Conservation (phyloP, 78 protist species). For the Polysphondylium violaceum region DNA sequence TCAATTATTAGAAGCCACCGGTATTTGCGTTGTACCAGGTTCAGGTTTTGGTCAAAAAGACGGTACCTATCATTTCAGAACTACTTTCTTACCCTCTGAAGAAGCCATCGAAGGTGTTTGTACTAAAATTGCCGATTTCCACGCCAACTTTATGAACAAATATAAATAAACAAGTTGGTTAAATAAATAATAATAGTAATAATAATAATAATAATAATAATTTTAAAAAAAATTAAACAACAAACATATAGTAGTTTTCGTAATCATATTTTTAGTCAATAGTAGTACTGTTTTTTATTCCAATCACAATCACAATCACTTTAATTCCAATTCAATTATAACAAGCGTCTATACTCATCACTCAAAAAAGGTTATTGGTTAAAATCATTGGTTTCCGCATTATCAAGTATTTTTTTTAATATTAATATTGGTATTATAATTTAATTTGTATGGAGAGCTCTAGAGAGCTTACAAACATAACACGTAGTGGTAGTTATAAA, state of each 20-base stretch:
- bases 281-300: neutral
- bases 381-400: too few species aligned
- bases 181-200: slow-evolving; percentile 1
- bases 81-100: slow-evolving; percentile 99
- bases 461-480: too few species aligned
- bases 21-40: slow-evolving; percentile 98
- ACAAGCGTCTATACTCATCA: too few species aligned
- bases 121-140: slow-evolving; percentile 82
- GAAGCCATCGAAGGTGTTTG: slow-evolving; percentile 92
- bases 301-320: neutral
- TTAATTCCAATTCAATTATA: too few species aligned
- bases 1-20: slow-evolving; percentile 94
- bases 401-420: too few species aligned
- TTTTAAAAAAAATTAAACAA: neutral
- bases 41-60: slow-evolving; percentile 97
- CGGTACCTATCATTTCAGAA: slow-evolving; percentile 98
- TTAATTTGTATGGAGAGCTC: too few species aligned
- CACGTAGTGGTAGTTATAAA: too few species aligned
- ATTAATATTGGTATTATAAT: too few species aligned
- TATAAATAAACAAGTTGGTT: slow-evolving; percentile 45
- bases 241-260: too few species aligned
- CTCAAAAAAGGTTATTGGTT: too few species aligned
- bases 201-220: neutral
- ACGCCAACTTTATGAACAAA: slow-evolving; percentile 87
- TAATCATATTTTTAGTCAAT: too few species aligned